These are phyloP conservation scores for Penicillium corylophilum DNA, from an alignment of 2,329 filamentous ascomycete species.

Conservation along the genomic window DNA sequence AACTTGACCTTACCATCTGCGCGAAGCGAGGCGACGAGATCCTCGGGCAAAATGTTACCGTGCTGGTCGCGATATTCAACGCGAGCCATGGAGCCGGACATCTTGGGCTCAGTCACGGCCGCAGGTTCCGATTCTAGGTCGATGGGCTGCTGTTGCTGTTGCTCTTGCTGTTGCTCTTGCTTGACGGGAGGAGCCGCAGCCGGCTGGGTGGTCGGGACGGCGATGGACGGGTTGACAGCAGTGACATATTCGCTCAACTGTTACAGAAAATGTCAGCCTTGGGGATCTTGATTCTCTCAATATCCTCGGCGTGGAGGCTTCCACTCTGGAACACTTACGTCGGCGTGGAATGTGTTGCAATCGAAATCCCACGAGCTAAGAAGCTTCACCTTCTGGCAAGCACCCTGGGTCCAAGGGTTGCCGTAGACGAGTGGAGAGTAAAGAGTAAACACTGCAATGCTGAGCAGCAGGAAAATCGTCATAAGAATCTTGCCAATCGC, in stretches of 20 bases:
- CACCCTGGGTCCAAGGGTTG: conserved; percentile 85
- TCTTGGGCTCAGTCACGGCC: conserved; percentile 21
- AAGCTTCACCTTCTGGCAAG: conserved; percentile 85
- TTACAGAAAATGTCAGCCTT: conserved; percentile 26
- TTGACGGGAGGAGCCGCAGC: conserved; percentile 20
- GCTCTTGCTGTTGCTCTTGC: conserved; percentile 10
- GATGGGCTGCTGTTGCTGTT: conserved; percentile 21
- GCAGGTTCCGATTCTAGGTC: conserved; percentile 26
- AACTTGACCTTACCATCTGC: conserved; percentile 87
- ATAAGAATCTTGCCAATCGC: conserved; percentile 72
- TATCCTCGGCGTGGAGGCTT: conserved; percentile 30
- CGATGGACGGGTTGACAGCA: conserved; percentile 10
- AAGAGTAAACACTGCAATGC: conserved; percentile 74
- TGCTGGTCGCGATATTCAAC: conserved; percentile 94
- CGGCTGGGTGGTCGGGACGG: conserved; percentile 25
- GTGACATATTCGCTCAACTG: conserved; percentile 44
- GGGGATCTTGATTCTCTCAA: conserved; percentile 17
- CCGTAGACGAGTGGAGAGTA: conserved; percentile 90
- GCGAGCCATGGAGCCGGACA: conserved; percentile 68
- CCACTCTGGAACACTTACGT: conserved; percentile 64
- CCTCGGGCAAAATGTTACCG: conserved; percentile 80
- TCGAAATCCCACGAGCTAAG: conserved; percentile 95
- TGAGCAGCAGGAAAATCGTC: conserved; percentile 70
- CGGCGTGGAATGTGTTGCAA: conserved; percentile 86
- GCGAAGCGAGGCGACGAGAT: conserved; percentile 73